Conservation (phyloP, 2,329 filamentous ascomycete species). For the Verticillium dahliae region DNA sequence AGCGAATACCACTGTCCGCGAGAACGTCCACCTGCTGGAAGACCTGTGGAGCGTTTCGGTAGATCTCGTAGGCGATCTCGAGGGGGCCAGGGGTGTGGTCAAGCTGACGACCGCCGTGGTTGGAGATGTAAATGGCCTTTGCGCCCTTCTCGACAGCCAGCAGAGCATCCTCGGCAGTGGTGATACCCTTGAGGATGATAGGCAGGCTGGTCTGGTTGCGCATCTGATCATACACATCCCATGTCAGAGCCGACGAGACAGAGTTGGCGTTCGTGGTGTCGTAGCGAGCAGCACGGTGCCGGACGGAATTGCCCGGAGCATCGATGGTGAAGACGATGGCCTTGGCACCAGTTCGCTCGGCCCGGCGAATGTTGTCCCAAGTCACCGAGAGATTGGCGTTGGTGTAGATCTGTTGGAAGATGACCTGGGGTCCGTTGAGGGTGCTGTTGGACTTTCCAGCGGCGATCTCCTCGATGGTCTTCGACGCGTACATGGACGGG, state of each 20-base stretch:
- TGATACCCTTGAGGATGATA: constrained; percentile 29
- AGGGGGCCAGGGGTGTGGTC: constrained; percentile 27
- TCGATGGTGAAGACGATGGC: constrained; percentile 32
- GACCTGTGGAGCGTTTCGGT: constrained; percentile 27
- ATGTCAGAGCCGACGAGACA: constrained; percentile 12
- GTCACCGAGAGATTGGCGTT: constrained; percentile 24
- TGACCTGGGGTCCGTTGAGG: constrained; percentile 19
- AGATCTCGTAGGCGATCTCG: constrained; percentile 23
- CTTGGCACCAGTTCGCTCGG: constrained; percentile 25
- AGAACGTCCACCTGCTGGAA: constrained; percentile 27
- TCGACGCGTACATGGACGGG: constrained; percentile 18
- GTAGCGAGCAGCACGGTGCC: constrained; percentile 15
- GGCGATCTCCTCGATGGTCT: constrained; percentile 26
- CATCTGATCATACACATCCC: constrained; percentile 20
- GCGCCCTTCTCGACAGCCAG: constrained; percentile 23
- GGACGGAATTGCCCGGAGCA: constrained; percentile 14
- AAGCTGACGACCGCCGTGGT: constrained; percentile 34
- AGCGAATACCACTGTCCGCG: constrained; percentile 29
- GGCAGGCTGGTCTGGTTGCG: constrained; percentile 24
- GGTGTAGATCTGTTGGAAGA: constrained; percentile 28
- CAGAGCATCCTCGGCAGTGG: constrained; percentile 28
- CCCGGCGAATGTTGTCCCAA: constrained; percentile 23
- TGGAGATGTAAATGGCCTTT: constrained; percentile 30
- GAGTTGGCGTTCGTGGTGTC: constrained; percentile 11
- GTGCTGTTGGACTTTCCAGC: constrained; percentile 16